Conservation (phyloP, 352 stramenopile species). For the Phytophthora brassicae region DNA sequence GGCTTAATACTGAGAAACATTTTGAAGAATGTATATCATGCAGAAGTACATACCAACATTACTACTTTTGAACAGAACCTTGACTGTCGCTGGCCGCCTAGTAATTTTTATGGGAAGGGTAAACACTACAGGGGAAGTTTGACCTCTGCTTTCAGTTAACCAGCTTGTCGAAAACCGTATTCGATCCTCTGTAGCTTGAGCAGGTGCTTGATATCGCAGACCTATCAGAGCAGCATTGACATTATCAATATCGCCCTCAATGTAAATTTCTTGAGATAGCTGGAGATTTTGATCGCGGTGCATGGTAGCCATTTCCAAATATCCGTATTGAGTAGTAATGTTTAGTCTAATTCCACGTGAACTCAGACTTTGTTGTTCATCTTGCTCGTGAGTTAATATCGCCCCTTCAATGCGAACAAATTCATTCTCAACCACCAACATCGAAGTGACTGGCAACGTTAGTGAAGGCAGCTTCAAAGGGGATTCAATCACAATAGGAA, state of each 20-base stretch:
- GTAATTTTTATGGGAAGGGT: slow-evolving; percentile 13
- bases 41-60: slow-evolving; percentile 15
- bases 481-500: slow-evolving; percentile 22
- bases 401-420: slow-evolving; percentile 8
- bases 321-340: slow-evolving; percentile 13
- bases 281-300: neutral
- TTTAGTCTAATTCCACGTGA: slow-evolving; percentile 9
- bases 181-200: slow-evolving; percentile 7
- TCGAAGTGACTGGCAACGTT: slow-evolving; percentile 5
- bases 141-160: slow-evolving; percentile 1
- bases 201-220: slow-evolving; percentile 16
- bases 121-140: neutral
- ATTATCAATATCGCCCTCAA: slow-evolving; percentile 21
- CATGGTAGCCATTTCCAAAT: slow-evolving; percentile 2
- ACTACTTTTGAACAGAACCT: slow-evolving; percentile 7
- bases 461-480: slow-evolving; percentile 4
- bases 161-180: slow-evolving; percentile 14
- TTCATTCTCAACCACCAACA: slow-evolving; percentile 16
- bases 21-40: neutral
- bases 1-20: neutral
- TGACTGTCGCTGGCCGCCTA: slow-evolving; percentile 11
- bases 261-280: slow-evolving; percentile 2
- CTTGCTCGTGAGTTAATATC: neutral
- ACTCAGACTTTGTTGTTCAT: neutral
- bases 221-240: slow-evolving; percentile 23